phyloP scores from a whole-genome alignment of 345 rosid genomes.

The Rubroshorea leprosula region DNA sequence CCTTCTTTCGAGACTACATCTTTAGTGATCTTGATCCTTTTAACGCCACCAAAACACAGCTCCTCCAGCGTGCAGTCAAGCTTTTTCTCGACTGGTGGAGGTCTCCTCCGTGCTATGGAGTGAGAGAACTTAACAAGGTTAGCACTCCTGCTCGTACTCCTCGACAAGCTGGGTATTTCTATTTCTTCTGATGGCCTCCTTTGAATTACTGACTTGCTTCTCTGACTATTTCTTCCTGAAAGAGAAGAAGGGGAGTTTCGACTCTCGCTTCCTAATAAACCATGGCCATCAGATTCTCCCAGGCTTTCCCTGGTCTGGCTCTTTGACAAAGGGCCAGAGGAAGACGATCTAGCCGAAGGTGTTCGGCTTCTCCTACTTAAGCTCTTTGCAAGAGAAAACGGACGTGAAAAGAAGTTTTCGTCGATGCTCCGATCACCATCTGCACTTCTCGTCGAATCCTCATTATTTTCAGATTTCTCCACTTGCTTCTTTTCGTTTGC shows the following conservation, averaged over 20 bases:
- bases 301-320: background rate
- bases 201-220: background rate
- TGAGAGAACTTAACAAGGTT: constrained; percentile 67
- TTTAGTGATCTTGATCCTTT: too few species aligned
- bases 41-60: too few species aligned
- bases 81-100: too few species aligned
- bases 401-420: too few species aligned
- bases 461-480: background rate
- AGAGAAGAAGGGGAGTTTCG: constrained; percentile 1
- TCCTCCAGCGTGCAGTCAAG: too few species aligned
- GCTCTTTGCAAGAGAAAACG: background rate
- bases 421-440: too few species aligned
- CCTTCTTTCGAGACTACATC: too few species aligned
- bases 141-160: constrained; percentile 38
- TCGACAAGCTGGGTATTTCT: constrained; percentile 18
- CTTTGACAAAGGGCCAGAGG: background rate
- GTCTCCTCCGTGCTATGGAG: too few species aligned
- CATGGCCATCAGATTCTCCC: background rate
- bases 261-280: constrained; percentile 17
- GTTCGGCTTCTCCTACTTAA: background rate
- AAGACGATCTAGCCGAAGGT: background rate
- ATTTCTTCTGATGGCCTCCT: constrained; percentile 3
- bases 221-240: constrained; percentile 13
- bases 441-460: too few species aligned
- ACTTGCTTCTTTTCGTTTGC: background rate